These are phyloP conservation scores for Endothia cerciana DNA, from an alignment of 2,329 filamentous ascomycete species.

Conservation along the genomic window DNA sequence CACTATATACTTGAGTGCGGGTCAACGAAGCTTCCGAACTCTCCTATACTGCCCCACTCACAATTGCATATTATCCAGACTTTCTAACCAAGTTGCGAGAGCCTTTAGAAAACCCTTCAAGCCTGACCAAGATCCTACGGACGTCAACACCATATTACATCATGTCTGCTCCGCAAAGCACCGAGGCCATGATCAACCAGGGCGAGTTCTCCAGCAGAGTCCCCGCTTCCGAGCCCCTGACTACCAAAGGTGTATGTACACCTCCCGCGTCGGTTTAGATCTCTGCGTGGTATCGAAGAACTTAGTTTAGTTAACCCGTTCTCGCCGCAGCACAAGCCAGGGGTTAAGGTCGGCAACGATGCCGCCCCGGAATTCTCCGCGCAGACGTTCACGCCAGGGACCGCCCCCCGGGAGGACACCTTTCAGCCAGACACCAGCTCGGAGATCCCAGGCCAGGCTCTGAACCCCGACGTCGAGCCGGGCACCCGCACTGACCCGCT, in stretches of 20 bases:
- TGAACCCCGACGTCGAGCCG: constrained; percentile 35
- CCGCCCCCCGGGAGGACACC: constrained; percentile 56
- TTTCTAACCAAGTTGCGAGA: too few relatives aligned
- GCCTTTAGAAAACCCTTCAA: too few relatives aligned
- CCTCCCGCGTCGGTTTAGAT: not conserved
- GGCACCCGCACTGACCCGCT: constrained; percentile 37
- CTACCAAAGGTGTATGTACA: constrained; percentile 56
- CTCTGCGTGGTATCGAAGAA: too few relatives aligned
- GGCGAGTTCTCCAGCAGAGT: constrained; percentile 60
- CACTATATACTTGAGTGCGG: too few relatives aligned
- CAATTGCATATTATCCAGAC: too few relatives aligned
- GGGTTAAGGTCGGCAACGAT: constrained; percentile 63
- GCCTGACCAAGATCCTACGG: too few relatives aligned
- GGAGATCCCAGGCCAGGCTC: constrained; percentile 43
- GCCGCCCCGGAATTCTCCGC: constrained; percentile 65
- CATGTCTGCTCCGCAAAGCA: constrained; percentile 50
- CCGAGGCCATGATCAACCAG: constrained; percentile 56
- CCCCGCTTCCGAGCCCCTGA: constrained; percentile 55
- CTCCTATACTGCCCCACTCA: too few relatives aligned
- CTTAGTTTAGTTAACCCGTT: constrained; percentile 28
- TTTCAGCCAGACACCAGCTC: constrained; percentile 44
- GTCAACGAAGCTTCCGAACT: too few relatives aligned
- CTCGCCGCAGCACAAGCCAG: constrained; percentile 62
- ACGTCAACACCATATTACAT: constrained; percentile 23
- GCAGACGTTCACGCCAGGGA: constrained; percentile 63